Conservation (phyloP, 495 filamentous ascomycete genomes). For the Parathielavia appendiculata region DNA sequence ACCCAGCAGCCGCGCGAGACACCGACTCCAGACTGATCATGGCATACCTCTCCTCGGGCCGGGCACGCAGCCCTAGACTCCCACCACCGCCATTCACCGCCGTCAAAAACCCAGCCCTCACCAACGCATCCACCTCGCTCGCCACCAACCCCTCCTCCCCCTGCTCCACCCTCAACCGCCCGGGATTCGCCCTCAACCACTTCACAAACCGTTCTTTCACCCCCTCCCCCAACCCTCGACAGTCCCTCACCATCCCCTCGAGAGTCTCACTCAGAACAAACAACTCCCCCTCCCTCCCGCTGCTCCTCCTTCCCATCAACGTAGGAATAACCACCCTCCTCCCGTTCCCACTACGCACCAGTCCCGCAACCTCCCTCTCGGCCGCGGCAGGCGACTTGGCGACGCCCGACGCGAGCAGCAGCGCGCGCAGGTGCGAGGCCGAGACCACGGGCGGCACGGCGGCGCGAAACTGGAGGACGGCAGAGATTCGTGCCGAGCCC, state of each 20-base stretch:
- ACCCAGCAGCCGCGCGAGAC: constrained; percentile 56
- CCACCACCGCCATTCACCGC: constrained; percentile 42
- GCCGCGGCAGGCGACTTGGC: constrained; percentile 55
- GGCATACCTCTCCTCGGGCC: constrained; percentile 49
- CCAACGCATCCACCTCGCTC: constrained; percentile 45
- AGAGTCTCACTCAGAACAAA: constrained; percentile 59
- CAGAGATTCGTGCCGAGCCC: constrained; percentile 65
- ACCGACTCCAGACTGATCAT: constrained; percentile 51
- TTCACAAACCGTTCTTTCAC: constrained; percentile 41
- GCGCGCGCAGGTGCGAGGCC: constrained; percentile 63
- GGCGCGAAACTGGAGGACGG: constrained; percentile 62
- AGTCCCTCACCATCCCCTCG: constrained; percentile 48
- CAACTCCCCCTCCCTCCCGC: constrained; percentile 61
- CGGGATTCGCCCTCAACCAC: constrained; percentile 53
- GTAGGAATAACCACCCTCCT: constrained; percentile 60
- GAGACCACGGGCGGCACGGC: constrained; percentile 66
- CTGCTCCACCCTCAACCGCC: constrained; percentile 46
- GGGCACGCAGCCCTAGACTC: constrained; percentile 36
- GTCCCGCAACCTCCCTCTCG: constrained; percentile 67
- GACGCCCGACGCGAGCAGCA: constrained; percentile 58
- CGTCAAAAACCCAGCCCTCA: constrained; percentile 69
- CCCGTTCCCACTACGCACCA: constrained; percentile 54
- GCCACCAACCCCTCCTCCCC: constrained; percentile 44
- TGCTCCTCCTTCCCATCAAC: constrained; percentile 43
- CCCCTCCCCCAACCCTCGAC: neutral